Percentiles rank a stretch among this genome's conserved stretches.
Evolutionary conservation across 2,329 filamentous ascomycete genomes (phyloP).

Genomic region (Alternaria metachromatica): DNA sequence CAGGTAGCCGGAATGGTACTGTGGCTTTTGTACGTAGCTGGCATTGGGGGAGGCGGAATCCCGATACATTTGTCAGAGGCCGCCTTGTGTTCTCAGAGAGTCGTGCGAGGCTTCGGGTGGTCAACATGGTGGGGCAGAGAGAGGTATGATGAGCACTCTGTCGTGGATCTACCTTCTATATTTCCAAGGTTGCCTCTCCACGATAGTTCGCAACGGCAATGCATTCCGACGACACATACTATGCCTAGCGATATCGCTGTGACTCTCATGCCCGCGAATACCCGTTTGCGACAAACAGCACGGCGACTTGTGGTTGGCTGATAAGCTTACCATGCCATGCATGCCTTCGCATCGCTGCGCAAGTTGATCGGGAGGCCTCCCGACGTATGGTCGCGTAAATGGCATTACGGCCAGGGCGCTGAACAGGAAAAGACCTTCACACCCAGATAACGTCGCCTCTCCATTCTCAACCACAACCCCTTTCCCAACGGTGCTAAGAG

Average conservation of each 20-base stretch:
- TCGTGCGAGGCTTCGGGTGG: constrained; percentile 20
- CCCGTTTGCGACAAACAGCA: constrained; percentile 7
- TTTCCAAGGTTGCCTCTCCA: neutral
- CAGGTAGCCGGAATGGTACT: constrained; percentile 37
- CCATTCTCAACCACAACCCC: neutral
- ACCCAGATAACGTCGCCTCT: neutral
- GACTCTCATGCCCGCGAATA: constrained; percentile 5
- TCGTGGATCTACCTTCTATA: constrained; percentile 8
- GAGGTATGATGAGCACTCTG: neutral
- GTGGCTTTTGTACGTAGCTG: constrained; percentile 36
- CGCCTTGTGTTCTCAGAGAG: constrained; percentile 12
- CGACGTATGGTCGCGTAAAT: neutral
- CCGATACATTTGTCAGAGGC: constrained; percentile 16
- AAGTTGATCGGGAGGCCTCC: neutral
- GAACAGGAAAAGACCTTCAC: neutral
- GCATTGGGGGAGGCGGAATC: constrained; percentile 11
- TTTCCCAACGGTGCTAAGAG: neutral
- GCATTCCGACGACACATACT: neutral
- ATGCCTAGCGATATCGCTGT: neutral
- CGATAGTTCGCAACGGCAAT: neutral
- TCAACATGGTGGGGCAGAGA: constrained; percentile 19
- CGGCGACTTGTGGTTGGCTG: neutral
- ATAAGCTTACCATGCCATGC: neutral
- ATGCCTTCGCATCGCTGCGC: neutral
- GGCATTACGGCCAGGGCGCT: neutral